phyloP scores from a whole-genome alignment of 169 alveolate genomes.

The Theileria annulata region DNA sequence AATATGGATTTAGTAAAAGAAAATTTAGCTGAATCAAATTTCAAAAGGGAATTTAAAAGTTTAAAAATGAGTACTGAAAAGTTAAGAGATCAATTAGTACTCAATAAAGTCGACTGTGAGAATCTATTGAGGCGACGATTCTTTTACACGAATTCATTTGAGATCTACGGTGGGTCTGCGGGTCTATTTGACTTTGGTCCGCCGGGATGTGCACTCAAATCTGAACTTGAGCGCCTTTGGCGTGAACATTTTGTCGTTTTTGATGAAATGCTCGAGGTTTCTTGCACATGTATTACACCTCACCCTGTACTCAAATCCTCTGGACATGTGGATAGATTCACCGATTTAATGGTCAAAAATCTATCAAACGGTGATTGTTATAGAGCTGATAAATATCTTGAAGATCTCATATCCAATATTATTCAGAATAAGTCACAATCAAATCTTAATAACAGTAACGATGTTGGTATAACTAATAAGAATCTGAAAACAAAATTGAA shows the following conservation, averaged over 20 bases:
- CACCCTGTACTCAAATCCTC: constrained; percentile 92
- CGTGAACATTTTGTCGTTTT: constrained; percentile 93
- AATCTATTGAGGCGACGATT: constrained; percentile 89
- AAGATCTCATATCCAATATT: constrained; percentile 49
- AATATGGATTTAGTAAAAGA: too few relatives aligned
- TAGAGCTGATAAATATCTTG: constrained; percentile 86
- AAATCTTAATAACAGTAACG: not conserved
- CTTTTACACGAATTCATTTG: constrained; percentile 91
- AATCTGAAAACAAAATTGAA: constrained; percentile 22
- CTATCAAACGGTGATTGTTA: constrained; percentile 81
- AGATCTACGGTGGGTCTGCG: constrained; percentile 95
- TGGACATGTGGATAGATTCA: constrained; percentile 96
- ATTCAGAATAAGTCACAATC: constrained; percentile 19
- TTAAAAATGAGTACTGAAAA: constrained; percentile 37
- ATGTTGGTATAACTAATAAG: not conserved
- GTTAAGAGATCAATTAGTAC: constrained; percentile 33
- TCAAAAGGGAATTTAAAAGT: too few relatives aligned
- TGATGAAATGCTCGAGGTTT: constrained; percentile 95
- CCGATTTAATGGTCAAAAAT: constrained; percentile 96
- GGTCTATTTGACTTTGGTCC: constrained; percentile 97
- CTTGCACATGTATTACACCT: constrained; percentile 90
- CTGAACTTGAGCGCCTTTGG: constrained; percentile 93
- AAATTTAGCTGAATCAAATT: too few relatives aligned
- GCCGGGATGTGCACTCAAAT: constrained; percentile 94
- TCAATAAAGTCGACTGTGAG: constrained; percentile 78